A percentile compares a stretch with the other conserved stretches of the same genome.
Evolutionary conservation across 257 asterid genomes (phyloP).

Genomic region (Nicotiana paniculata): DNA sequence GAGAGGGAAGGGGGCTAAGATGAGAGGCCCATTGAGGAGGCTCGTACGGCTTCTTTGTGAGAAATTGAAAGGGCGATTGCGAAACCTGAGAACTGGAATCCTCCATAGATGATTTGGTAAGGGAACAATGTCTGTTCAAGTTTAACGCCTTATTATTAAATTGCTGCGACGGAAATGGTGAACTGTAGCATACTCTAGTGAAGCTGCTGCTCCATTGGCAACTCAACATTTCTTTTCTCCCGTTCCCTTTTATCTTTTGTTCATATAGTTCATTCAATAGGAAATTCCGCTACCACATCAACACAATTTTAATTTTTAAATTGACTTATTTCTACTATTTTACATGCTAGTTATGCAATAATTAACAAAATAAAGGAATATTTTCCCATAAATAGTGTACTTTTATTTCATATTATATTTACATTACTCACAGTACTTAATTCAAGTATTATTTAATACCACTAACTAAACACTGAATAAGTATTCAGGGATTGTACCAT

Average conservation of each 20-base stretch:
- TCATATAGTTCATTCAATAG: neutral
- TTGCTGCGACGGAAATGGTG: neutral
- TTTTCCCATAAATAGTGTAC: too few relatives aligned
- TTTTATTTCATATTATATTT: too few relatives aligned
- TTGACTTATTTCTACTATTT: too few relatives aligned
- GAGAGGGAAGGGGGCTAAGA: conserved; percentile 70
- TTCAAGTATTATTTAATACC: too few relatives aligned
- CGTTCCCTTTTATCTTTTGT: neutral
- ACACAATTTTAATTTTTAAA: too few relatives aligned
- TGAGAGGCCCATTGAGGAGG: conserved; percentile 84
- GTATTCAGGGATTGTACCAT: too few relatives aligned
- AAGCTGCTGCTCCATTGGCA: conserved; percentile 1
- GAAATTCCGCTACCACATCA: neutral
- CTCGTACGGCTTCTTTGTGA: conserved; percentile 51
- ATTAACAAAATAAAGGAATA: too few relatives aligned
- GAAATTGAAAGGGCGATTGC: conserved; percentile 23
- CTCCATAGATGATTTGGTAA: neutral
- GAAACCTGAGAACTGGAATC: neutral
- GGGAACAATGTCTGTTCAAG: neutral
- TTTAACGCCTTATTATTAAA: neutral
- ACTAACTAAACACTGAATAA: too few relatives aligned
- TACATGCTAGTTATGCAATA: too few relatives aligned
- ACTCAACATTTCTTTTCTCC: neutral
- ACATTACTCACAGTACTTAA: too few relatives aligned
- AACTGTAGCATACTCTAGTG: neutral